Evolutionary conservation across 768 basidiomycete species (phyloP), one percentile per base, ranked within the genome.

Genomic region (Dacryopinax spathularia): DNA sequence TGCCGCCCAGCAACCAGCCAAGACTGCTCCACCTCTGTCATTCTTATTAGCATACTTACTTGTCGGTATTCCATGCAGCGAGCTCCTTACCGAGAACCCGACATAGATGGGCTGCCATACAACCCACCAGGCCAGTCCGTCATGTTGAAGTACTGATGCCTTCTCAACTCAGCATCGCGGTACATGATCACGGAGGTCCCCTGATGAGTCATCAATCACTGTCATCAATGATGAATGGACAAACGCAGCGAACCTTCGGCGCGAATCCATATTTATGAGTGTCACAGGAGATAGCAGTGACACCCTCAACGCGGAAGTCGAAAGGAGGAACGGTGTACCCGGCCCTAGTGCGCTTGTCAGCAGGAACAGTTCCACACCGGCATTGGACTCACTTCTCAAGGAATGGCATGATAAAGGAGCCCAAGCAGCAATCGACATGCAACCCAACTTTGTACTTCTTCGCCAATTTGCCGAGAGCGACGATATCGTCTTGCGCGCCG

Each of bases 221-320:
- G 36, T 56, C 16, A 39, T 16, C 44, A 56, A 6, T 18, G 35
- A 60, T n/a, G 39, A 61, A 60, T n/a, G 13, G 31, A 63, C 56
- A 15, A 33, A 29, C 15, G 13, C 3, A 15, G 59, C 64, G 15
- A 60, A 85, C 90, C 80, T 97, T 98, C 15, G 93, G 92, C 22
- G 93, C 85, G 73, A 95, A 96, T 20, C 91, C 93, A 75, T 95
- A 94, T 86, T 95, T 95, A 77, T 96, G 93, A 6, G 91, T 91
- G 77, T 99, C 95, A 73, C 94, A 96, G 65, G 91, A 93, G 63
- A 97, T 90, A 69, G 86, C 87, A 1, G 94, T 97, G 25, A 99
- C 95, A 2, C 95, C 95, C 1, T 82, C 79, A 1, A 97, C 86
- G 22, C 85, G 77, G 74, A 99, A 99, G 74, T 98, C 95, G 71